Conservation (phyloP, 73 alveolate genomes). For the Durusdinium trenchii region DNA sequence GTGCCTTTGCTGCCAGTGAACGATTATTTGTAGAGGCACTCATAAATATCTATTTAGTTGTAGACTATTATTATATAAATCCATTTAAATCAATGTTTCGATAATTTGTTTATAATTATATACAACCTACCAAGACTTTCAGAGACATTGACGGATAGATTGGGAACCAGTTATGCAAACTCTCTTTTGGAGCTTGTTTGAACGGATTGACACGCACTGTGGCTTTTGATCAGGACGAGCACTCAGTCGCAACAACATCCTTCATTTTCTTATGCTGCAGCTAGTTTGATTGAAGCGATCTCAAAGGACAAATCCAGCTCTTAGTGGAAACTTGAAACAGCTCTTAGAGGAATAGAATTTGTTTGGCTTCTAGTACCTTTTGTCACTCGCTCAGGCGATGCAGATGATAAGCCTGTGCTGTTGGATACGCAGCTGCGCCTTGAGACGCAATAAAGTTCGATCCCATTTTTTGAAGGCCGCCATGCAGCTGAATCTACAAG, state of each 20-base stretch:
- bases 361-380: neutral
- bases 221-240: no score
- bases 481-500: no score
- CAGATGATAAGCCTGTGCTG: conserved; percentile 94
- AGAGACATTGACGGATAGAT: neutral
- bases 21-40: neutral
- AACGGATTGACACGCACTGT: no score
- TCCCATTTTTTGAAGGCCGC: no score
- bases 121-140: neutral
- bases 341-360: neutral
- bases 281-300: neutral
- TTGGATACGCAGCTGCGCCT: conserved; percentile 82
- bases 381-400: conserved; percentile 25
- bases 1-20: conserved; percentile 69
- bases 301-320: neutral
- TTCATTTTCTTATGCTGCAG: no score
- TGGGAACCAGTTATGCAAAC: no score
- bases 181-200: no score
- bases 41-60: neutral
- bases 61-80: no score
- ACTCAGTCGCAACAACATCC: no score
- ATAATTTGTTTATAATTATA: no score
- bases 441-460: neutral
- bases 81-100: neutral
- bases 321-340: neutral